A percentile compares a stretch with the other conserved stretches of the same genome.
These are phyloP conservation scores for Diaporthe sp. DNA, from an alignment of 2,329 filamentous ascomycete genomes.

Conservation along the genomic window DNA sequence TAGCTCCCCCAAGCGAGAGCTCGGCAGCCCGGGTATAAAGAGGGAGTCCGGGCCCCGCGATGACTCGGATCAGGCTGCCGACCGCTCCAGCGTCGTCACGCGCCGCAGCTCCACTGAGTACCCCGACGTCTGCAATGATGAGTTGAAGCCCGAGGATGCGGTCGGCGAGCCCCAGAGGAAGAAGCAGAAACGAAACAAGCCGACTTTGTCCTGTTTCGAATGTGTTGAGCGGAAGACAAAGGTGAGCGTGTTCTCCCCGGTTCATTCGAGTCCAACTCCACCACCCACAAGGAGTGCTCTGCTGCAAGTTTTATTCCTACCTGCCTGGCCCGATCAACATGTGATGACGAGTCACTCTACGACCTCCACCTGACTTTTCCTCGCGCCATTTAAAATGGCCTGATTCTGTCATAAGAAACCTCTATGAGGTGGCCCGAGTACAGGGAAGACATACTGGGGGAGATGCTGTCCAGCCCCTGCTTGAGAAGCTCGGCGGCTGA, in stretches of 20 bases:
- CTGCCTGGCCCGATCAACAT: background rate
- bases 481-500: background rate
- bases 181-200: constrained; percentile 88
- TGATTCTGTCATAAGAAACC: background rate
- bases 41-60: constrained; percentile 24
- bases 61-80: constrained; percentile 12
- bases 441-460: background rate
- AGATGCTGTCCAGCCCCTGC: background rate
- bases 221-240: constrained; percentile 88
- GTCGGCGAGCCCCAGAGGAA: constrained; percentile 61
- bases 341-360: background rate
- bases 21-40: constrained; percentile 29
- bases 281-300: background rate
- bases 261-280: background rate
- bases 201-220: constrained; percentile 81
- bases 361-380: background rate
- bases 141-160: constrained; percentile 40
- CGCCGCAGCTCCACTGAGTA: constrained; percentile 29
- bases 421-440: background rate
- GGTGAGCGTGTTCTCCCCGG: constrained; percentile 54
- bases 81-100: constrained; percentile 22
- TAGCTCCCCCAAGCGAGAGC: constrained; percentile 18
- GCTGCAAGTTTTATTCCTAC: background rate
- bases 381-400: background rate
- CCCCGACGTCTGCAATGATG: constrained; percentile 20